phyloP scores from a whole-genome alignment of 1,284 basidiomycete species.

The Wallemia hederae region DNA sequence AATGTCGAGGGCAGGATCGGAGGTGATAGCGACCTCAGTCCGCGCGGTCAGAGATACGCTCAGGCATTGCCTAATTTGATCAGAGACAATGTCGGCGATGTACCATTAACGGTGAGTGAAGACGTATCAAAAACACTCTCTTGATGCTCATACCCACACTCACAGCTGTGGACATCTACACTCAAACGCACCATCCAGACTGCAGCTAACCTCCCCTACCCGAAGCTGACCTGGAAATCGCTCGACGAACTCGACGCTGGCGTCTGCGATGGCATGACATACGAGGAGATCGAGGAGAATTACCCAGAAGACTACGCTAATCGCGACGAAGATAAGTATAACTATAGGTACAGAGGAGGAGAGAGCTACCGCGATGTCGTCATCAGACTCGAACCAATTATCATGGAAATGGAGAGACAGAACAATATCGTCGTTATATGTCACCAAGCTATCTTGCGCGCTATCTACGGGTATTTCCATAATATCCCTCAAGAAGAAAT shows the following conservation, averaged over 20 bases:
- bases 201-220: slow-evolving; percentile 46
- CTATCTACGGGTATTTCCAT: slow-evolving; percentile 87
- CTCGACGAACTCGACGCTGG: slow-evolving; percentile 94
- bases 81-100: slow-evolving; percentile 68
- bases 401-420: slow-evolving; percentile 95
- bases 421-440: slow-evolving; percentile 46
- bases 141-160: background rate
- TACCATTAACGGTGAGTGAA: slow-evolving; percentile 40
- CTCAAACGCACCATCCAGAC: slow-evolving; percentile 79
- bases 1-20: slow-evolving; percentile 94
- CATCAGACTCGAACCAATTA: slow-evolving; percentile 83
- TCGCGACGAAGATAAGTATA: slow-evolving; percentile 41
- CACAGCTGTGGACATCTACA: slow-evolving; percentile 81
- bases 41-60: slow-evolving; percentile 59
- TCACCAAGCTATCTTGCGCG: slow-evolving; percentile 51
- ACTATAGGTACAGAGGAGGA: slow-evolving; percentile 83
- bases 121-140: too few relatives aligned
- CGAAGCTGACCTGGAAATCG: slow-evolving; percentile 93
- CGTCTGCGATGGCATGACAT: slow-evolving; percentile 98
- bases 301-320: slow-evolving; percentile 99
- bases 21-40: slow-evolving; percentile 66
- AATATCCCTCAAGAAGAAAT: slow-evolving; percentile 72
- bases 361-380: slow-evolving; percentile 91
- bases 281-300: slow-evolving; percentile 76
- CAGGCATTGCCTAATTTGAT: slow-evolving; percentile 59